Conservation (phyloP, 352 stramenopile species). For the Pythium phragmiticola region DNA sequence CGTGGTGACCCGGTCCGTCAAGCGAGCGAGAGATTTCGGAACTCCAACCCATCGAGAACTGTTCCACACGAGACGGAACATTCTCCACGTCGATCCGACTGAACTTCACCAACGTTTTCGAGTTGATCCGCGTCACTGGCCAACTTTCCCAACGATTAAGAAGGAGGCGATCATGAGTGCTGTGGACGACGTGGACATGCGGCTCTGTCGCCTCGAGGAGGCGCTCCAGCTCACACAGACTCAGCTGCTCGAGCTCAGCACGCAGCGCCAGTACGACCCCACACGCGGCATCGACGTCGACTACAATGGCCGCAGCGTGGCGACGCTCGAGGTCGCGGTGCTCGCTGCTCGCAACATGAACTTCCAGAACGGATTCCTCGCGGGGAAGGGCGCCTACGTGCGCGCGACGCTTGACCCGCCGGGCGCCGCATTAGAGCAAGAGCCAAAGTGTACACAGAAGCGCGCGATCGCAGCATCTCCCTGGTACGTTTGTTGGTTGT, state of each 20-base stretch:
- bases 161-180: slow-evolving; percentile 41
- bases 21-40: too few relatives aligned
- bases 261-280: slow-evolving; percentile 47
- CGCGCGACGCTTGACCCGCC: slow-evolving; percentile 41
- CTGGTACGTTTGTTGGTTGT: slow-evolving; percentile 17
- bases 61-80: too few relatives aligned
- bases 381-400: slow-evolving; percentile 51
- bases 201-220: slow-evolving; percentile 53
- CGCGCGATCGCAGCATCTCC: slow-evolving; percentile 27
- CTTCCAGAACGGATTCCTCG: slow-evolving; percentile 50
- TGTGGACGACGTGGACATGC: slow-evolving; percentile 63
- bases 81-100: neutral
- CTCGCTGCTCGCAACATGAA: slow-evolving; percentile 40
- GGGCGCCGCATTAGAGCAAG: slow-evolving; percentile 16
- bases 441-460: slow-evolving; percentile 44
- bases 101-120: neutral
- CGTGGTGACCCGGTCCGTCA: neutral
- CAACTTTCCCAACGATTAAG: slow-evolving; percentile 1
- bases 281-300: slow-evolving; percentile 52
- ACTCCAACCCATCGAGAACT: too few relatives aligned
- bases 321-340: slow-evolving; percentile 46
- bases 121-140: neutral
- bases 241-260: slow-evolving; percentile 45
- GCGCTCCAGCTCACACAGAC: slow-evolving; percentile 39
- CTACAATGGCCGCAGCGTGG: slow-evolving; percentile 40